phyloP scores from a whole-genome alignment of 345 rosid species.

The Boechera stricta region DNA sequence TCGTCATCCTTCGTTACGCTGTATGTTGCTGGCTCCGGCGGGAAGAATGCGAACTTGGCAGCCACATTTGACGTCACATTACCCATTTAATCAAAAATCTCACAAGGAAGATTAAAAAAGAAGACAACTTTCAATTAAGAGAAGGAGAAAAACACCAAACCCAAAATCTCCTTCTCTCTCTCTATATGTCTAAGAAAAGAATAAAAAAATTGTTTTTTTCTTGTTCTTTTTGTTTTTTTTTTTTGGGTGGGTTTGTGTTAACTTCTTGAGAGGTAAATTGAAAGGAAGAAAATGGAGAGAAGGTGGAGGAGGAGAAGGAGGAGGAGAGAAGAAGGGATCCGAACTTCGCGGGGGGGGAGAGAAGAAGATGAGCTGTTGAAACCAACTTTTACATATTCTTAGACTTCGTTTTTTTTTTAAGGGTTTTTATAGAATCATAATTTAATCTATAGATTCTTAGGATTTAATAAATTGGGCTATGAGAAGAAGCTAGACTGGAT shows the following conservation, averaged over 20 bases:
- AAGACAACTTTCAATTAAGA: constrained; percentile 20
- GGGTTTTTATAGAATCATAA: background rate
- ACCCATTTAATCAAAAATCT: constrained; percentile 65
- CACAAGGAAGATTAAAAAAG: background rate
- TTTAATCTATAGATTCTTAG: constrained; percentile 15
- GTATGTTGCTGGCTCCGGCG: constrained; percentile 96
- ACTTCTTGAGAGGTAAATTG: constrained; percentile 29
- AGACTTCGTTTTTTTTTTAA: background rate
- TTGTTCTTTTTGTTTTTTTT: no score
- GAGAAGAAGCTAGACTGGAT: background rate
- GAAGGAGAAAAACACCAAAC: constrained; percentile 36
- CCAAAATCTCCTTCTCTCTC: constrained; percentile 29
- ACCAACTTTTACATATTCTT: constrained; percentile 23
- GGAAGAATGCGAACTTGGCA: constrained; percentile 96
- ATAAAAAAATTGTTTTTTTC: constrained; percentile 2
- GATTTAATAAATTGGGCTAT: constrained; percentile 7
- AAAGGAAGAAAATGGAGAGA: constrained; percentile 42
- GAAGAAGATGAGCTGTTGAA: constrained; percentile 40
- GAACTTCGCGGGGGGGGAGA: constrained; percentile 33
- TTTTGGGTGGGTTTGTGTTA: constrained; percentile 35
- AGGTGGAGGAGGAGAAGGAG: constrained; percentile 23
- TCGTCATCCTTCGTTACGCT: constrained; percentile 61
- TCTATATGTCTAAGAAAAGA: constrained; percentile 24
- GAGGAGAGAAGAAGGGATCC: constrained; percentile 42
- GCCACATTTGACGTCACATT: constrained; percentile 95